phyloP scores from a whole-genome alignment of 805 yeast species.

The Hanseniaspora meyeri region DNA sequence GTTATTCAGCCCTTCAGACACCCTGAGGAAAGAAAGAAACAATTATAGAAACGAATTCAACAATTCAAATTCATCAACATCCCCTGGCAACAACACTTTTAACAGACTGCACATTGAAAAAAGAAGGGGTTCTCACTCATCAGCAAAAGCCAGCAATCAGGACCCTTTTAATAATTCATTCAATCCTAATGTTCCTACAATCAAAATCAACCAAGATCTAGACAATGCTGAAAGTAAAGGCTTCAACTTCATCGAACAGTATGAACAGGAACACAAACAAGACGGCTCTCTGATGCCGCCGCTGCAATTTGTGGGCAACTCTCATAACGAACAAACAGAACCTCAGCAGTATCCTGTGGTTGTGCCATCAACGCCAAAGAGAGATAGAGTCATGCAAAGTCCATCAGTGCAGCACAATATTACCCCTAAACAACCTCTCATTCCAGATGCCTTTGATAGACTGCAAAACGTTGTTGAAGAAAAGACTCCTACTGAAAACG shows the following conservation, averaged over 20 bases:
- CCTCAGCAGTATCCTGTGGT: slow-evolving; percentile 14
- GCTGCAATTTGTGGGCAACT: slow-evolving; percentile 6
- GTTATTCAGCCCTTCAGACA: neutral
- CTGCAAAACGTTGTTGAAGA: slow-evolving; percentile 9
- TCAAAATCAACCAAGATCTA: neutral
- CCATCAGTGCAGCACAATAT: slow-evolving; percentile 1
- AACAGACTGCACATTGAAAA: neutral
- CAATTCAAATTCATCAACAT: neutral
- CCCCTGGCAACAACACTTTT: slow-evolving; percentile 15
- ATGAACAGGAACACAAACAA: neutral
- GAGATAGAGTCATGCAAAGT: slow-evolving; percentile 11
- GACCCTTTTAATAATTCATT: neutral
- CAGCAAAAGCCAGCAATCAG: neutral
- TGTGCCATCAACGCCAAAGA: slow-evolving; percentile 1
- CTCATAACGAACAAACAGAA: slow-evolving; percentile 16
- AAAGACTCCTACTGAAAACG: slow-evolving; percentile 14
- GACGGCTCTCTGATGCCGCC: slow-evolving; percentile 15
- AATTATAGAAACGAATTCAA: neutral
- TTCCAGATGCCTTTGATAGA: neutral
- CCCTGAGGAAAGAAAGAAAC: slow-evolving; percentile 3
- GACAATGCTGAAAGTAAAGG: neutral
- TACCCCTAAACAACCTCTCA: slow-evolving; percentile 8
- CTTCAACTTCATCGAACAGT: slow-evolving; percentile 15
- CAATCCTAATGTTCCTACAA: neutral
- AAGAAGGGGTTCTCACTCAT: slow-evolving; percentile 6